These are phyloP conservation scores for Sextonia rubra DNA, from an alignment of 164 flowering plant genomes.

Conservation along the genomic window DNA sequence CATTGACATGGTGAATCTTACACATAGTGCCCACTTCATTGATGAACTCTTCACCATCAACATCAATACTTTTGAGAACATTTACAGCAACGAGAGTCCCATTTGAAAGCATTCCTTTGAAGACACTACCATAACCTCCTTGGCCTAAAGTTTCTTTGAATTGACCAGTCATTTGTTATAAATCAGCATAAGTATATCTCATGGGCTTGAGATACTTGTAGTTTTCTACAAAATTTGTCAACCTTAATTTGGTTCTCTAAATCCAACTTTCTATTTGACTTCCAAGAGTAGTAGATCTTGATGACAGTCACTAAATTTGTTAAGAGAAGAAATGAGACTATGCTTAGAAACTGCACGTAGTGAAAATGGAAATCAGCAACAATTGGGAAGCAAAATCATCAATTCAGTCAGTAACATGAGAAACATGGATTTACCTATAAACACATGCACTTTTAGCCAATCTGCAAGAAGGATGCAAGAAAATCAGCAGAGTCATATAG, in stretches of 20 bases:
- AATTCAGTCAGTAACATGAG: no score
- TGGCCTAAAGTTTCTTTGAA: not conserved
- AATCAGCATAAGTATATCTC: conserved; percentile 4
- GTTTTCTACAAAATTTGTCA: not conserved
- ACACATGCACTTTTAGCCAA: no score
- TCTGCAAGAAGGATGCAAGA: no score
- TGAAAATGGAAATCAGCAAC: not conserved
- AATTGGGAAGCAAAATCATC: no score
- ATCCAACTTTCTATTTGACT: not conserved
- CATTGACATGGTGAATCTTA: conserved; percentile 8
- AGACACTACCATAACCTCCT: conserved; percentile 13
- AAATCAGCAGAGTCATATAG: no score
- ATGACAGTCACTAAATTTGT: not conserved
- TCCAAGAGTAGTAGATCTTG: not conserved
- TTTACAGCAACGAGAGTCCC: conserved; percentile 1
- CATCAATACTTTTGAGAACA: not conserved
- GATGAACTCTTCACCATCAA: conserved; percentile 6
- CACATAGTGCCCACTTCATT: conserved; percentile 11
- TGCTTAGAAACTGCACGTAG: not conserved
- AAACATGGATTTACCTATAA: no score
- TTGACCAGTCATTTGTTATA: not conserved
- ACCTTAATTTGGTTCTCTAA: not conserved
- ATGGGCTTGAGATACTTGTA: not conserved
- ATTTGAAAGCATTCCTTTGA: conserved; percentile 8
- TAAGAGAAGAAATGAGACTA: not conserved